Percentiles rank a stretch among this genome's conserved stretches.
Conservation (phyloP, 768 basidiomycete genomes). For the Cyclocybe aegerita region DNA sequence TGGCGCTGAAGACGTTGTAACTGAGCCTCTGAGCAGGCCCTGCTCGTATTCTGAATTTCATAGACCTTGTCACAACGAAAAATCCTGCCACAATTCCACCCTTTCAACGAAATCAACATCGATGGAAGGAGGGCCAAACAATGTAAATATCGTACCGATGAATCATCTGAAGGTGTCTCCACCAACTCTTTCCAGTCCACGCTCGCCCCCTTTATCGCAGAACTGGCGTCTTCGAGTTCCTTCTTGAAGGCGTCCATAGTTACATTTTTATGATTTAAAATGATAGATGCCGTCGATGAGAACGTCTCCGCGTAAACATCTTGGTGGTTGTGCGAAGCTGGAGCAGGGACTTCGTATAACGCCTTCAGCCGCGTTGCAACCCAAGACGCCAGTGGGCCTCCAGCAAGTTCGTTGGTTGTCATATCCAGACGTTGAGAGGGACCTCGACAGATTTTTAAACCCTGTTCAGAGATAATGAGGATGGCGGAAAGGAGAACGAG, state of each 20-base stretch:
- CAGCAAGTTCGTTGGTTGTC: too few relatives aligned
- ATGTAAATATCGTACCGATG: background rate
- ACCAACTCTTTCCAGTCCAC: constrained; percentile 17
- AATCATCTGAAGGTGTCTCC: constrained; percentile 7
- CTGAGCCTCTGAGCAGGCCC: constrained; percentile 19
- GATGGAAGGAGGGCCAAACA: background rate
- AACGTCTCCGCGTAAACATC: background rate
- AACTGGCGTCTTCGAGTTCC: constrained; percentile 1
- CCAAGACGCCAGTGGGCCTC: too few relatives aligned
- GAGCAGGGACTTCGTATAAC: too few relatives aligned
- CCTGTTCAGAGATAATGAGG: too few relatives aligned
- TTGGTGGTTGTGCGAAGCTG: too few relatives aligned
- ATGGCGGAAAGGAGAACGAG: too few relatives aligned
- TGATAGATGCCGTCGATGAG: constrained; percentile 3
- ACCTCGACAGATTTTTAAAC: too few relatives aligned
- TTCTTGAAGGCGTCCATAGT: constrained; percentile 7
- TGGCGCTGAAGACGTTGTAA: constrained; percentile 22
- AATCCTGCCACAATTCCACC: constrained; percentile 21
- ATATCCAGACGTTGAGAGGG: too few relatives aligned
- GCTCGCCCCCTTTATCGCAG: background rate
- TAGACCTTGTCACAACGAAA: constrained; percentile 19
- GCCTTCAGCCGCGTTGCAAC: too few relatives aligned
- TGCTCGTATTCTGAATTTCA: constrained; percentile 24
- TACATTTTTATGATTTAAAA: constrained; percentile 9
- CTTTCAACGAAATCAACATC: background rate